phyloP scores from a whole-genome alignment of 2,329 filamentous ascomycete species.

The Lachnellula willkommii region DNA sequence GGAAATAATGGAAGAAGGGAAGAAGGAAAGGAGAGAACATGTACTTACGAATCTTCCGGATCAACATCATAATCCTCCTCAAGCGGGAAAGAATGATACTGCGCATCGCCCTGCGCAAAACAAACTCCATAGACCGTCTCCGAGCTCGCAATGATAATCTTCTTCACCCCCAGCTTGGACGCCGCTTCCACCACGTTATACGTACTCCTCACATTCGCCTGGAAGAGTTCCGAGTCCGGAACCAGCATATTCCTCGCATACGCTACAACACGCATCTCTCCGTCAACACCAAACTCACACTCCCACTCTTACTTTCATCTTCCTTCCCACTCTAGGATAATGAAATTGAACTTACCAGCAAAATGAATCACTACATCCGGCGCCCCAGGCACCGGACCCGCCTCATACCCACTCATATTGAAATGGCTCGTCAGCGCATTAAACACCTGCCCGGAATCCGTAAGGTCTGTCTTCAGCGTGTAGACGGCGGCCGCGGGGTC shows the following conservation, averaged over 20 bases:
- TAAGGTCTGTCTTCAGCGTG: conserved; percentile 34
- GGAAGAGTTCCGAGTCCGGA: conserved; percentile 55
- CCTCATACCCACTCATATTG: conserved; percentile 40
- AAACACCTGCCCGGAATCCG: conserved; percentile 36
- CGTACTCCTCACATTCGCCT: conserved; percentile 48
- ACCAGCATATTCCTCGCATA: conserved; percentile 57
- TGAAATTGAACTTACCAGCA: conserved; percentile 36
- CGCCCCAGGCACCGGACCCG: conserved; percentile 35
- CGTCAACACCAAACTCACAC: too few relatives aligned
- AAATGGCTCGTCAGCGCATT: conserved; percentile 44
- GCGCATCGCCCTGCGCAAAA: conserved; percentile 52
- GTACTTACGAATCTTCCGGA: conserved; percentile 39
- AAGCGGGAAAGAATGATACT: conserved; percentile 53
- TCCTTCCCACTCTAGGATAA: neutral
- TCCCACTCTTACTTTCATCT: conserved; percentile 30
- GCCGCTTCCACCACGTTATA: conserved; percentile 62
- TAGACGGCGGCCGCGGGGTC: conserved; percentile 26
- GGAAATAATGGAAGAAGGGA: too few relatives aligned
- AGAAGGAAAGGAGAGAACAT: neutral
- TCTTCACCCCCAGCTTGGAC: conserved; percentile 55
- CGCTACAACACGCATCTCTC: conserved; percentile 27
- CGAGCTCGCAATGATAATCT: conserved; percentile 55
- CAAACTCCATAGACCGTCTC: conserved; percentile 59
- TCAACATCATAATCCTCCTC: conserved; percentile 51
- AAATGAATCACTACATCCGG: conserved; percentile 58